A percentile compares a stretch with the other conserved stretches of the same genome.
Conservation (phyloP, 2,329 filamentous ascomycete genomes). For the Aspergillus sp. region DNA sequence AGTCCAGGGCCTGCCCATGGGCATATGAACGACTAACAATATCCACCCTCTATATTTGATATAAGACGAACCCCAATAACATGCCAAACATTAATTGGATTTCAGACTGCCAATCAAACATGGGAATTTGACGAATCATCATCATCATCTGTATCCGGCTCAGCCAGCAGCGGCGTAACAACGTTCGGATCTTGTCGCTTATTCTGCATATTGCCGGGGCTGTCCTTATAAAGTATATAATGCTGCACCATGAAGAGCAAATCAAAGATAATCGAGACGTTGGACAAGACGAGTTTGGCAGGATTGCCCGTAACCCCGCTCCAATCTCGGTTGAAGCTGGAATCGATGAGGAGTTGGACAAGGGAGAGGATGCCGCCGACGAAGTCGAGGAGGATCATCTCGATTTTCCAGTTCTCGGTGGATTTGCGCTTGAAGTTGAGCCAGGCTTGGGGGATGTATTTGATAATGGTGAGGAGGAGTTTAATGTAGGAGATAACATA, state of each 20-base stretch:
- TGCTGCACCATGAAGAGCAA: conserved; percentile 81
- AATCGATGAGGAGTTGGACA: conserved; percentile 74
- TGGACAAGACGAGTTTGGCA: conserved; percentile 78
- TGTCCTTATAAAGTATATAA: conserved; percentile 62
- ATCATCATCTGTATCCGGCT: conserved; percentile 2
- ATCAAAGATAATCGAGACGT: conserved; percentile 81
- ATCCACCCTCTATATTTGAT: too few relatives aligned
- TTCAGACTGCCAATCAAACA: background rate
- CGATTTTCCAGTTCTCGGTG: conserved; percentile 81
- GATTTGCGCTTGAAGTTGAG: conserved; percentile 78
- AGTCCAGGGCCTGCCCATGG: too few relatives aligned
- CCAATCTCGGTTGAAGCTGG: conserved; percentile 77
- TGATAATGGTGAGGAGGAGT: conserved; percentile 76
- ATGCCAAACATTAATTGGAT: too few relatives aligned
- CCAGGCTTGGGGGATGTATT: conserved; percentile 82
- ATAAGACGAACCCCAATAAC: too few relatives aligned
- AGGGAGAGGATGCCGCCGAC: conserved; percentile 73
- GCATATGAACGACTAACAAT: too few relatives aligned
- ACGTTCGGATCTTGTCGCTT: conserved; percentile 11
- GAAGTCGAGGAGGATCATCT: conserved; percentile 75
- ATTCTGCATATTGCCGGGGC: conserved; percentile 13
- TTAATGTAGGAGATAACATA: conserved; percentile 80
- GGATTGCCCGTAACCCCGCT: conserved; percentile 84
- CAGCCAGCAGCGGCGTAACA: conserved; percentile 23
- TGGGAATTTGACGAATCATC: conserved; percentile 3